Percentiles rank a stretch among this genome's conserved stretches.
phyloP scores from a whole-genome alignment of 2,329 filamentous ascomycete genomes.

The Fusarium transvaalense region DNA sequence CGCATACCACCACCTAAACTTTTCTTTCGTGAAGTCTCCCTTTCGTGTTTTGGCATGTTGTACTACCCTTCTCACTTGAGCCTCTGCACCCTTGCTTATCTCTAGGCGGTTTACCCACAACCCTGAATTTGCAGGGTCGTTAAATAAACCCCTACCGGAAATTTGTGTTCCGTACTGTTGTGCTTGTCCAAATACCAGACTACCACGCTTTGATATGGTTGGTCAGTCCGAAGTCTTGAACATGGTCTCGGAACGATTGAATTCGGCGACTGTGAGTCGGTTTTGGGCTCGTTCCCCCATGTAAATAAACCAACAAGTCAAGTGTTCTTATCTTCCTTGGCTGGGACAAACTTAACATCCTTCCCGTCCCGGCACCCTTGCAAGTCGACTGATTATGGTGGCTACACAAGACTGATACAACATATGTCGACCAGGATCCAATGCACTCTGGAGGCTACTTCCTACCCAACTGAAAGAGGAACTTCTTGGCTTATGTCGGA shows the following conservation, averaged over 20 bases:
- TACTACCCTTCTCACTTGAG: neutral
- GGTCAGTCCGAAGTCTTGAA: neutral
- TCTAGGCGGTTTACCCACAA: neutral
- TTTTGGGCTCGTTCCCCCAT: neutral
- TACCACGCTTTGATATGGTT: neutral
- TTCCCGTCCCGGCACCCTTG: slow-evolving; percentile 8
- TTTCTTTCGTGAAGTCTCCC: neutral
- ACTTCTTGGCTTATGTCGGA: neutral
- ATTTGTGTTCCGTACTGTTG: slow-evolving; percentile 1
- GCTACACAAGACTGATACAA: slow-evolving; percentile 1
- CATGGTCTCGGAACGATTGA: neutral
- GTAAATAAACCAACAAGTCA: neutral
- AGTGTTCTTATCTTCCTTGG: slow-evolving; percentile 5
- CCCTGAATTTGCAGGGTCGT: neutral
- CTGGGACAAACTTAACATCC: slow-evolving; percentile 1
- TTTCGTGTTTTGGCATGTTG: neutral
- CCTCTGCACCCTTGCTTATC: neutral
- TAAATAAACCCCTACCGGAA: neutral
- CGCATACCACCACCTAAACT: slow-evolving; percentile 33
- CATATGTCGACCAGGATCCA: neutral
- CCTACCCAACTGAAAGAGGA: neutral
- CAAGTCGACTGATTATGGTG: slow-evolving; percentile 16
- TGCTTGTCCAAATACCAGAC: neutral
- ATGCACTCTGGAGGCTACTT: neutral
- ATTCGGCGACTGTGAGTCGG: neutral